phyloP scores from a whole-genome alignment of 495 filamentous ascomycete species.

The Trichoderma virens region DNA sequence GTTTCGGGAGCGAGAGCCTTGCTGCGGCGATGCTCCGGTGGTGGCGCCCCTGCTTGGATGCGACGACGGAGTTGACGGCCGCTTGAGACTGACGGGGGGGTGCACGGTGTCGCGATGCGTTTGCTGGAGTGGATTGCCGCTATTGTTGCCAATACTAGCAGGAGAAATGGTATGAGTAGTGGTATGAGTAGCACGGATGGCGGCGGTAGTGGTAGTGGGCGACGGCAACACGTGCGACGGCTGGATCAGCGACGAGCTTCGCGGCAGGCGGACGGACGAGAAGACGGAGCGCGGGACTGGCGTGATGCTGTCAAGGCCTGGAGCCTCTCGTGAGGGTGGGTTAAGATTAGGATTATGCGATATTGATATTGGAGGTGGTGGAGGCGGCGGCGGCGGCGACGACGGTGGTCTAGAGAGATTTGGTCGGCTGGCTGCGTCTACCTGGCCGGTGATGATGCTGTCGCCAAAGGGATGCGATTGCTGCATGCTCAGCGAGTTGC shows the following conservation, averaged over 20 bases:
- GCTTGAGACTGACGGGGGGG: constrained; percentile 19
- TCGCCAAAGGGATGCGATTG: not conserved
- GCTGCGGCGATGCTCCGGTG: constrained; percentile 32
- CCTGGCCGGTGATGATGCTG: not conserved
- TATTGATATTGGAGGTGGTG: not conserved
- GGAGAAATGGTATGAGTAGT: constrained; percentile 4
- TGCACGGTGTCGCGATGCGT: constrained; percentile 20
- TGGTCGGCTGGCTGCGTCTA: not conserved
- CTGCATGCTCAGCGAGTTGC: not conserved
- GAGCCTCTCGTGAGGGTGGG: not conserved
- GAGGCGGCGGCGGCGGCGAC: not conserved
- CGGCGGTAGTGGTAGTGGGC: constrained; percentile 11
- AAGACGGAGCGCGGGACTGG: constrained; percentile 15
- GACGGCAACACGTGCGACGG: constrained; percentile 20
- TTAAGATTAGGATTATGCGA: no score
- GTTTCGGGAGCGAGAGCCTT: constrained; percentile 66
- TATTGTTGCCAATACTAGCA: no score
- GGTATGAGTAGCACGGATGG: constrained; percentile 26
- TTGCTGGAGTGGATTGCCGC: constrained; percentile 12
- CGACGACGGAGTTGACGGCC: constrained; percentile 24
- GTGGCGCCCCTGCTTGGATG: constrained; percentile 36
- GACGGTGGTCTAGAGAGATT: not conserved
- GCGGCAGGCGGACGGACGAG: constrained; percentile 19
- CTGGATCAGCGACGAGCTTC: constrained; percentile 30
- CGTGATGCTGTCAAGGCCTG: not conserved